Conservation (phyloP, 768 basidiomycete species). For the Cubamyces sp. region DNA sequence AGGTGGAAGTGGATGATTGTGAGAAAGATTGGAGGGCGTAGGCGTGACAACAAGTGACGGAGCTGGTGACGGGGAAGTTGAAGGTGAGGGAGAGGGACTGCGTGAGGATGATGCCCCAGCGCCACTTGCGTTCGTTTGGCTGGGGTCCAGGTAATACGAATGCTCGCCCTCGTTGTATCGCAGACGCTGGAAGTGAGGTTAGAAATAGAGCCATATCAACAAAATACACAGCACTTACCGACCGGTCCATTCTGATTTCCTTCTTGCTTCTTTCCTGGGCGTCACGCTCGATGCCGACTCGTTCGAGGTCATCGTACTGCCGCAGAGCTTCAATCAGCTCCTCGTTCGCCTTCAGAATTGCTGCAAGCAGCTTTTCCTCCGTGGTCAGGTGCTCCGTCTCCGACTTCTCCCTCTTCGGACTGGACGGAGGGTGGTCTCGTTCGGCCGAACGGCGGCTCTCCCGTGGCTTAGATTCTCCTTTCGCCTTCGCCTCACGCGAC, state of each 20-base stretch:
- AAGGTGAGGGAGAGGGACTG: constrained; percentile 49
- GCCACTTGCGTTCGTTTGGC: constrained; percentile 29
- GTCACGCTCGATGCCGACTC: constrained; percentile 62
- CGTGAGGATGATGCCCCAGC: constrained; percentile 47
- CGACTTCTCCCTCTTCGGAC: constrained; percentile 21
- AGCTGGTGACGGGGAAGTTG: constrained; percentile 44
- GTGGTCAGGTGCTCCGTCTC: constrained; percentile 53
- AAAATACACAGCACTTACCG: constrained; percentile 48
- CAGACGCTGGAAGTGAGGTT: constrained; percentile 34
- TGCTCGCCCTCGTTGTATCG: constrained; percentile 43
- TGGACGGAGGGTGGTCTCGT: constrained; percentile 15
- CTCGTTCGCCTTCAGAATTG: constrained; percentile 74
- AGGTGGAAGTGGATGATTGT: constrained; percentile 44
- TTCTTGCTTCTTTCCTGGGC: constrained; percentile 72
- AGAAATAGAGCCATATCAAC: neutral
- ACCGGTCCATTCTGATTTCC: constrained; percentile 67
- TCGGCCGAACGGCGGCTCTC: constrained; percentile 22
- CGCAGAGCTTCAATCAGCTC: constrained; percentile 68
- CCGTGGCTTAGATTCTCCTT: constrained; percentile 4
- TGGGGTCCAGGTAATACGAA: constrained; percentile 37
- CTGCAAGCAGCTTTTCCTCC: constrained; percentile 77
- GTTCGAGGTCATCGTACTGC: constrained; percentile 78
- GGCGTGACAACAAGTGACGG: constrained; percentile 36
- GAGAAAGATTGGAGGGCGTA: constrained; percentile 28
- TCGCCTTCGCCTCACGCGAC: constrained; percentile 45